Evolutionary conservation across 1,284 basidiomycete genomes (phyloP).

Genomic region (Termitomyces sp.): DNA sequence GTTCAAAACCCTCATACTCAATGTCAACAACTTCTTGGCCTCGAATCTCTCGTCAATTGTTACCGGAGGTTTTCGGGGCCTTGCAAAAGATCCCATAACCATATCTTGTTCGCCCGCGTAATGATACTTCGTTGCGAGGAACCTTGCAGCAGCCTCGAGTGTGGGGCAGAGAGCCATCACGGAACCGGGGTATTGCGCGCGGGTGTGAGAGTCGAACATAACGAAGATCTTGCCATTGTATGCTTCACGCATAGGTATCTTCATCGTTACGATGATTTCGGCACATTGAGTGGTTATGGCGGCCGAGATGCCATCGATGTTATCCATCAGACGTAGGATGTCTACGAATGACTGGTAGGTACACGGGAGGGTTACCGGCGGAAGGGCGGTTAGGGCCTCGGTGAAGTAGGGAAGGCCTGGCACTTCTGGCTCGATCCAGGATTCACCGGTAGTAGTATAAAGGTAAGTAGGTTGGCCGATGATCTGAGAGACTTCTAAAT

Average conservation of each 20-base stretch:
- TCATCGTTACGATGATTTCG: background rate
- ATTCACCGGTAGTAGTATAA: rapidly evolving
- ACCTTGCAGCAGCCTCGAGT: background rate
- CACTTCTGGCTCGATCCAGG: background rate
- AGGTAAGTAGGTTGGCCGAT: background rate
- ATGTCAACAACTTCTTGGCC: background rate
- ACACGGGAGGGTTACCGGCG: background rate
- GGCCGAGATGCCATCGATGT: background rate
- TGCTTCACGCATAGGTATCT: background rate
- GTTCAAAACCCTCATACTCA: background rate
- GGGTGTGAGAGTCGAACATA: background rate
- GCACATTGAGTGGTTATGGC: background rate
- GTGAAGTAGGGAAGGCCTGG: background rate
- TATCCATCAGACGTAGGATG: background rate
- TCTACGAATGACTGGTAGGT: background rate
- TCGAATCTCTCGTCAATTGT: background rate
- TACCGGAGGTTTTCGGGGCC: background rate
- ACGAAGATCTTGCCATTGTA: background rate
- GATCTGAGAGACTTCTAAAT: background rate
- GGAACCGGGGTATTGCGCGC: background rate
- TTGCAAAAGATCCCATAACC: background rate
- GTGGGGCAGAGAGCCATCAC: background rate
- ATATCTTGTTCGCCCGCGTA: no score
- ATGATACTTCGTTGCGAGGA: background rate
- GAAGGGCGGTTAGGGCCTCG: background rate